phyloP scores from a whole-genome alignment of 2,329 filamentous ascomycete species.

The Calonectria pseudoturangicola region DNA sequence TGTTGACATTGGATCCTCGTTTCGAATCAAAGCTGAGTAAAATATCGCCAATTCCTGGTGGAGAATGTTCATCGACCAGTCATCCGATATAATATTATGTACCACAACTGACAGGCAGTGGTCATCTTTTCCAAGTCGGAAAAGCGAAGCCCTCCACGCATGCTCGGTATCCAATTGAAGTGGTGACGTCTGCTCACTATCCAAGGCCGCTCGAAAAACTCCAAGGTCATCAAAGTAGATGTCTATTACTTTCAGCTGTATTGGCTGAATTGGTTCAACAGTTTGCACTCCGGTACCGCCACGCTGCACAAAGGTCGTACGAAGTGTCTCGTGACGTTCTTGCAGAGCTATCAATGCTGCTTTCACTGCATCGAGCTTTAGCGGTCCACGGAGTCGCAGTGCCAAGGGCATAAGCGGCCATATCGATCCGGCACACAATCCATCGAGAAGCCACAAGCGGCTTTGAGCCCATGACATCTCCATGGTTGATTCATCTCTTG shows the following conservation, averaged over 20 bases:
- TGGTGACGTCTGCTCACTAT: constrained; percentile 31
- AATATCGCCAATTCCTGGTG: constrained; percentile 38
- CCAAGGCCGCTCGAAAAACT: constrained; percentile 1
- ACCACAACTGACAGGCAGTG: constrained; percentile 45
- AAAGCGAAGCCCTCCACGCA: constrained; percentile 44
- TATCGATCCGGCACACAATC: background rate
- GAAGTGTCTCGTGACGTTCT: constrained; percentile 26
- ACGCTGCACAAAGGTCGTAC: constrained; percentile 41
- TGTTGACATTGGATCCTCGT: constrained; percentile 40
- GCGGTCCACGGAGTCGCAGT: background rate
- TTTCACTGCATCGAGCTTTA: background rate
- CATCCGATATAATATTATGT: constrained; percentile 53
- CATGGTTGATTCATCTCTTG: too few species aligned
- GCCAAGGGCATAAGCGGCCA: constrained; percentile 4
- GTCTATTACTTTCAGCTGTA: constrained; percentile 25
- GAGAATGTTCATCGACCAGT: constrained; percentile 47
- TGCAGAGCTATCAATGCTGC: background rate
- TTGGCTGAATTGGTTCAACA: constrained; percentile 24
- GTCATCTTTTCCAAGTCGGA: constrained; percentile 24
- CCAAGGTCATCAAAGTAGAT: constrained; percentile 6
- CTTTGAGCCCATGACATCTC: constrained; percentile 1
- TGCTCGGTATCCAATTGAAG: constrained; percentile 37
- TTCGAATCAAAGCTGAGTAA: constrained; percentile 41
- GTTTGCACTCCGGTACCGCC: constrained; percentile 30
- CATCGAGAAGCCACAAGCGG: background rate